phyloP scores from a whole-genome alignment of 2,329 filamentous ascomycete species.

The Diaporthe australafricana region DNA sequence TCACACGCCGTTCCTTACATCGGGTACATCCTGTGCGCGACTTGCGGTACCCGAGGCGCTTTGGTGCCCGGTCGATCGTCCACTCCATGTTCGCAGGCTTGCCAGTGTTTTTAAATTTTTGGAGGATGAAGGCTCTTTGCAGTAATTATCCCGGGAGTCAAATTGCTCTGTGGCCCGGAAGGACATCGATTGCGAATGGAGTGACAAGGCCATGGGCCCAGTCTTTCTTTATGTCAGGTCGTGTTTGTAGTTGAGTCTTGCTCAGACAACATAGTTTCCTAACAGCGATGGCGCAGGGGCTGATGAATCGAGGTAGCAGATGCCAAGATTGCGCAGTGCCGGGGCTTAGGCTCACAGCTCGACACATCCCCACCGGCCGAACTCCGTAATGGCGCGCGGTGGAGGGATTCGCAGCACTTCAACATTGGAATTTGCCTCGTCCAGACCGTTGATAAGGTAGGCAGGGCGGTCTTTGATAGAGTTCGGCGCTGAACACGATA shows the following conservation, averaged over 20 bases:
- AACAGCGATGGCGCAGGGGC: background rate
- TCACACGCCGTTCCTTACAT: conserved; percentile 52
- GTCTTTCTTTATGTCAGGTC: background rate
- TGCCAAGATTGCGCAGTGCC: background rate
- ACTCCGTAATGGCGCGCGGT: background rate
- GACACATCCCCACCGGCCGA: background rate
- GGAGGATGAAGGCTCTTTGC: background rate
- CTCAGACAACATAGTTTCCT: background rate
- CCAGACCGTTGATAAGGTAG: background rate
- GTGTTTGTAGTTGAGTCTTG: background rate
- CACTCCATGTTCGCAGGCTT: background rate
- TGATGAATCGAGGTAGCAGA: background rate
- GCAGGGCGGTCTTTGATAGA: background rate
- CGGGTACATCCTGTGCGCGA: conserved; percentile 49
- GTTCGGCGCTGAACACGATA: background rate
- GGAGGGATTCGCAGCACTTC: background rate
- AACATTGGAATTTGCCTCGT: background rate
- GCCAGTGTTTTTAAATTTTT: background rate
- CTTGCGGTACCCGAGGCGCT: conserved; percentile 50
- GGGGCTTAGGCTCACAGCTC: background rate
- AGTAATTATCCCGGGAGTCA: background rate
- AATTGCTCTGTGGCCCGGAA: background rate
- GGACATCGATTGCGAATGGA: background rate
- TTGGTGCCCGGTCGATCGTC: background rate
- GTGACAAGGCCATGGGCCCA: background rate